Conservation (phyloP, 2,329 filamentous ascomycete genomes). For the Exophiala sp. region DNA sequence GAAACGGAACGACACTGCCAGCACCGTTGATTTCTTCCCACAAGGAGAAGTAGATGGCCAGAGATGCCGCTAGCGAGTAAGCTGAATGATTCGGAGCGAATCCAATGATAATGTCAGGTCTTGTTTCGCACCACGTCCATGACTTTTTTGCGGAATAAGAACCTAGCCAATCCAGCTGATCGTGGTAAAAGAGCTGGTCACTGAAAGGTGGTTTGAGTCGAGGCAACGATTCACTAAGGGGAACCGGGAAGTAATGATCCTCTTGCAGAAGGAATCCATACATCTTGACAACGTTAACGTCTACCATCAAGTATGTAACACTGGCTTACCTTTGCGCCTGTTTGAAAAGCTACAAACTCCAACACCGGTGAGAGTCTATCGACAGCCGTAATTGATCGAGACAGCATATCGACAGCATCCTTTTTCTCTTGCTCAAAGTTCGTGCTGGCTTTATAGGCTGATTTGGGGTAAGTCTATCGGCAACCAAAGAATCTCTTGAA, state of each 20-base stretch:
- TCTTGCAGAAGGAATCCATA: conserved; percentile 12
- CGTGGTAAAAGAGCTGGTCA: conserved; percentile 34
- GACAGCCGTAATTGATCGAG: conserved; percentile 7
- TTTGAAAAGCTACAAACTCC: conserved; percentile 12
- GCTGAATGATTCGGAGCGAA: conserved; percentile 32
- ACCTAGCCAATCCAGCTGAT: conserved; percentile 27
- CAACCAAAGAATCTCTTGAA: neutral
- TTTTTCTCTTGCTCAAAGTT: conserved; percentile 12
- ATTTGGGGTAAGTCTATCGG: neutral
- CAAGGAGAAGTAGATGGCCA: conserved; percentile 33
- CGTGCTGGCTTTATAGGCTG: conserved; percentile 13
- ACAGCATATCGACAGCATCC: conserved; percentile 12
- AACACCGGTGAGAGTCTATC: conserved; percentile 7
- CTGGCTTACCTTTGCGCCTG: conserved; percentile 6
- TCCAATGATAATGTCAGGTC: conserved; percentile 32
- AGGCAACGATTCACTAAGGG: conserved; percentile 33
- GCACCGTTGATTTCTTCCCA: conserved; percentile 29
- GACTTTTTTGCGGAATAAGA: conserved; percentile 26
- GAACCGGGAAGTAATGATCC: conserved; percentile 14
- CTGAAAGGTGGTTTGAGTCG: conserved; percentile 31
- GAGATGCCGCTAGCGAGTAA: conserved; percentile 31
- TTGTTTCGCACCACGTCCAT: conserved; percentile 38
- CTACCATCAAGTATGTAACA: neutral
- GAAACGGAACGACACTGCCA: conserved; percentile 29
- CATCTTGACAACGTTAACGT: neutral